These are phyloP conservation scores for Scheffersomyces segobiensis DNA, from an alignment of 1,139 yeast species.

Conservation along the genomic window DNA sequence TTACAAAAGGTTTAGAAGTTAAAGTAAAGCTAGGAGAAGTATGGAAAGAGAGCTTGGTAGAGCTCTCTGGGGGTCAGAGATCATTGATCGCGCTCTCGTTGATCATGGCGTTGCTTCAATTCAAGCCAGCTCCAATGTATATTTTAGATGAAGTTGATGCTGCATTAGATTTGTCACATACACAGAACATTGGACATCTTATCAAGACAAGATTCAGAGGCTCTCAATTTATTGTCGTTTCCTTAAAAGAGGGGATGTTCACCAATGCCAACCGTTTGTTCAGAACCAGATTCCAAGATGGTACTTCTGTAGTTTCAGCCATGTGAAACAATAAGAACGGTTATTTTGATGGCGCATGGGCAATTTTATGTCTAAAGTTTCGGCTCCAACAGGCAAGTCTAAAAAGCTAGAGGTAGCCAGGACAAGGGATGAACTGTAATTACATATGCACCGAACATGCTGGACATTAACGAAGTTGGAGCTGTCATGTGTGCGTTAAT, in stretches of 20 bases:
- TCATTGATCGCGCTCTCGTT: conserved; percentile 89
- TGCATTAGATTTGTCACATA: conserved; percentile 93
- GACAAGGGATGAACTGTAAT: no score
- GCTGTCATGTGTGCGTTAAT: not conserved
- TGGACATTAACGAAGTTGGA: not conserved
- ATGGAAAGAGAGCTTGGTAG: conserved; percentile 96
- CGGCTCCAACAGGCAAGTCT: not conserved
- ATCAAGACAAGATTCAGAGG: conserved; percentile 94
- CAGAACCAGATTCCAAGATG: conserved; percentile 92
- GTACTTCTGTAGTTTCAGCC: conserved; percentile 87
- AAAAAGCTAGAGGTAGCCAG: not conserved
- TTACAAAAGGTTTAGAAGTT: conserved; percentile 89
- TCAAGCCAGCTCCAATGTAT: conserved; percentile 98
- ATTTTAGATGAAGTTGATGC: conserved; percentile 98
- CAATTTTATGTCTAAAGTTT: not conserved
- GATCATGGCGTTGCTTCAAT: conserved; percentile 86
- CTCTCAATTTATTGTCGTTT: conserved; percentile 93
- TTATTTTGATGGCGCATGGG: not conserved
- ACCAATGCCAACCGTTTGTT: conserved; percentile 94
- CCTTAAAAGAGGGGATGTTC: conserved; percentile 97
- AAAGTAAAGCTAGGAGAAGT: conserved; percentile 87
- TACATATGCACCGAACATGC: not conserved
- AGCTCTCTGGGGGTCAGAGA: conserved; percentile 95
- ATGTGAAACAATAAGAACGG: conserved; percentile 23
- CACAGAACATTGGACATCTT: conserved; percentile 95